A percentile compares a stretch with the other conserved stretches of the same genome.
Conservation (phyloP, 1,284 basidiomycete species). For the Cryptococcus hybrid region DNA sequence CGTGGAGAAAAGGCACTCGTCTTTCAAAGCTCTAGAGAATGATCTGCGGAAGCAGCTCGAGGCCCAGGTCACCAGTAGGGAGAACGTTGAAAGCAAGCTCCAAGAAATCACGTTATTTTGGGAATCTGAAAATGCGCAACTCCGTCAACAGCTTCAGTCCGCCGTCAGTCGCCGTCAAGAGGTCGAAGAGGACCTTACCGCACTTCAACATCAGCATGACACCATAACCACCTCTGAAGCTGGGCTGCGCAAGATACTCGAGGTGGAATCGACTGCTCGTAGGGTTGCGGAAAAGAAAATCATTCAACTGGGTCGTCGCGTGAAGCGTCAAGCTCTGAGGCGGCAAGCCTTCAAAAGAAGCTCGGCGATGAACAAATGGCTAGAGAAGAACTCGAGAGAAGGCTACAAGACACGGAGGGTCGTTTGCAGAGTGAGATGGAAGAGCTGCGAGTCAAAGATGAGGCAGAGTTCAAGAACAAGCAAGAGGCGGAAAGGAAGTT, state of each 20-base stretch:
- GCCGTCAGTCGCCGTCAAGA: neutral
- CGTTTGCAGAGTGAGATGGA: neutral
- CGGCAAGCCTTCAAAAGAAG: neutral
- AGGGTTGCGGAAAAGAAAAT: slow-evolving; percentile 3
- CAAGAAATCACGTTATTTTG: neutral
- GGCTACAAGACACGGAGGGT: neutral
- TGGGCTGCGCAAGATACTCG: neutral
- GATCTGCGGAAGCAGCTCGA: neutral
- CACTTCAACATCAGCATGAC: neutral
- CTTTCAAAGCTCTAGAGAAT: neutral
- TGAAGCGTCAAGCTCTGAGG: neutral
- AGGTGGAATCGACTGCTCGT: neutral
- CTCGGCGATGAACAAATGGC: neutral
- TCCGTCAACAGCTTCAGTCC: neutral
- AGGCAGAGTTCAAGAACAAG: neutral
- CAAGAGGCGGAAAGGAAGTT: slow-evolving; percentile 3
- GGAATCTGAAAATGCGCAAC: neutral
- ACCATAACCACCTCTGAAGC: neutral
- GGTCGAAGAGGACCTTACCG: neutral
- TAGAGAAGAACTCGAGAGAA: neutral
- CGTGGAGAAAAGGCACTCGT: neutral
- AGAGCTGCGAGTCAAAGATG: neutral
- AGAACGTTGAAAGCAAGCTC: neutral
- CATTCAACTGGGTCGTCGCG: neutral
- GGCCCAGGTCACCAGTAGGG: neutral